Evolutionary conservation across 495 filamentous ascomycete species (phyloP).

Genomic region (Talaromyces borbonicus): DNA sequence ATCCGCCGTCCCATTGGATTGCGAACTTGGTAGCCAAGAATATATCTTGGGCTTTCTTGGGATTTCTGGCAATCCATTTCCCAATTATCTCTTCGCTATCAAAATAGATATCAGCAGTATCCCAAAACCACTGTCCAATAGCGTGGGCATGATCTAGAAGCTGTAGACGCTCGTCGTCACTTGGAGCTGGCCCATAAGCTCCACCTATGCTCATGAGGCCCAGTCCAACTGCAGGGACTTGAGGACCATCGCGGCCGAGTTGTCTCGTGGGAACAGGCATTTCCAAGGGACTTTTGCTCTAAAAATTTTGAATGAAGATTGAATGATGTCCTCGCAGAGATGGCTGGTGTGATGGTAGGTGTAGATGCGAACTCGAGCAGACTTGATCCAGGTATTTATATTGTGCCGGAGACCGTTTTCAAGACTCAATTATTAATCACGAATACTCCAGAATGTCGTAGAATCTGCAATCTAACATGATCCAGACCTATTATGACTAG

Average conservation of each 20-base stretch:
- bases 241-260: constrained; percentile 46
- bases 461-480: too few species aligned
- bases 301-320: too few species aligned
- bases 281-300: too few species aligned
- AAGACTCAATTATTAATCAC: too few species aligned
- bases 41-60: constrained; percentile 46
- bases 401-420: too few species aligned
- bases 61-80: constrained; percentile 44
- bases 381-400: too few species aligned
- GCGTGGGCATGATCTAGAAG: constrained; percentile 40
- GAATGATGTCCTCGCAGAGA: too few species aligned
- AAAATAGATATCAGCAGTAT: constrained; percentile 40
- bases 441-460: too few species aligned
- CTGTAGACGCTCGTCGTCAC: constrained; percentile 26
- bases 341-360: too few species aligned
- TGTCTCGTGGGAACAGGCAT: constrained; percentile 28
- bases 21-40: constrained; percentile 52
- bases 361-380: too few species aligned
- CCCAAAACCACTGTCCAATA: constrained; percentile 50
- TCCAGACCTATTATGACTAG: too few species aligned
- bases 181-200: constrained; percentile 31
- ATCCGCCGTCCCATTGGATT: constrained; percentile 12
- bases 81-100: constrained; percentile 39
- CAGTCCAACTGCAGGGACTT: constrained; percentile 43
- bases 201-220: constrained; percentile 47